phyloP scores from a whole-genome alignment of 1,139 yeast species.

The Pichia sp. region DNA sequence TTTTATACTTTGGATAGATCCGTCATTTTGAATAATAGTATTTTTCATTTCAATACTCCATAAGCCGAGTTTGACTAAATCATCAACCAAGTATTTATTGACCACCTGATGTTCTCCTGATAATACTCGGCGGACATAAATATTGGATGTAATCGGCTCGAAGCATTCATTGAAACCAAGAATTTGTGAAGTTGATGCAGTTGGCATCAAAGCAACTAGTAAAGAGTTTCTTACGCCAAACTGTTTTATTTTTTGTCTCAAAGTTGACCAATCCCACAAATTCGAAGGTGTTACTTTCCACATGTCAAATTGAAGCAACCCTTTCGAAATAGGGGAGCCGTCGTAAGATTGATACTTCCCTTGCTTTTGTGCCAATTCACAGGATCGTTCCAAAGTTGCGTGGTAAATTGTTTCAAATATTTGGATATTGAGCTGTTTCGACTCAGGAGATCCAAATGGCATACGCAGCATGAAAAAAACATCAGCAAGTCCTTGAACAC shows the following conservation, averaged over 20 bases:
- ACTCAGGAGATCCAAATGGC: conserved; percentile 53
- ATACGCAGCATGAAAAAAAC: conserved; percentile 48
- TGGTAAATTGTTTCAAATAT: conserved; percentile 59
- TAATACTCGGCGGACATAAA: conserved; percentile 52
- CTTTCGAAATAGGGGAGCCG: conserved; percentile 56
- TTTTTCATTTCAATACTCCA: conserved; percentile 66
- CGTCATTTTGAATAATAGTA: conserved; percentile 71
- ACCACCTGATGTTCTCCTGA: conserved; percentile 59
- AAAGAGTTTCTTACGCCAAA: conserved; percentile 53
- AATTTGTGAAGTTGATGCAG: conserved; percentile 61
- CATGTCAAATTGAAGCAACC: conserved; percentile 50
- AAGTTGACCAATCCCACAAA: conserved; percentile 49
- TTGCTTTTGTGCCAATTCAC: conserved; percentile 45
- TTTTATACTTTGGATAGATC: conserved; percentile 77
- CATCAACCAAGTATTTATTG: conserved; percentile 48
- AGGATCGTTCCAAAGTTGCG: conserved; percentile 52
- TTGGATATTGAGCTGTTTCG: conserved; percentile 46
- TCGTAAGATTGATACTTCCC: conserved; percentile 48
- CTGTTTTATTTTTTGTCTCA: conserved; percentile 39
- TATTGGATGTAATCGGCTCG: conserved; percentile 56
- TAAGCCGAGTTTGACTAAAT: conserved; percentile 46
- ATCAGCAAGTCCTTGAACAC: conserved; percentile 60
- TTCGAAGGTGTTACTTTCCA: conserved; percentile 51
- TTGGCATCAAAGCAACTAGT: conserved; percentile 60
- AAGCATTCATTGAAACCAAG: conserved; percentile 57